Evolutionary conservation across 768 basidiomycete species (phyloP), one percentile per base, ranked within the genome.

Genomic region (Paxillus ammoniavirescens): DNA sequence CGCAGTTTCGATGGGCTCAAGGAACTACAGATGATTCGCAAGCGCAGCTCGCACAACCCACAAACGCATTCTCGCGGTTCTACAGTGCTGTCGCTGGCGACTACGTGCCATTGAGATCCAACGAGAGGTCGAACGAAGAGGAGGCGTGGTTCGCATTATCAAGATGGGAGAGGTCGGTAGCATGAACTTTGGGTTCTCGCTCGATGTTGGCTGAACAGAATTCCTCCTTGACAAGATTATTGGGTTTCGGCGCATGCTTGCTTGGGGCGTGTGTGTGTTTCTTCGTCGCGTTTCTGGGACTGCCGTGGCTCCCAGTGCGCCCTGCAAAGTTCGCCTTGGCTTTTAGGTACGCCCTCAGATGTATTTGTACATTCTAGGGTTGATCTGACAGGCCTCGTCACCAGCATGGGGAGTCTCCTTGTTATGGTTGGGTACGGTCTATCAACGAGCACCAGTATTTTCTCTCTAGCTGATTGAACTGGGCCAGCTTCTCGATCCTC

Each of bases 261-360:
- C 72, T 91, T 21, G 97, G 97, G 6, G 96, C 94, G 1, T 85
- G 84, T 15, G 91, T 93, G 3, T 99, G 97, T 74, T 97, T 98
- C 77, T 84, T 89, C 60, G 86, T 97, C 38, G 83, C 92, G 14
- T 98, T 97, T 73, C 67, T 95, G 49, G 91, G 90, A 2, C 76
- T 88, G 18, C 82, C 86, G 2, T 65, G 85, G 61, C 73, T 89
- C 40, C 82, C 82, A 0, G 48, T 89, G 35, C 89, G 90, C 49
- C 93, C 93, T 14, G 77, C 89, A 15, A 97, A 98, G 73, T 98
- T 97, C 67, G 95, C 93, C 0, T 75, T 95, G 40, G 82, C 92
- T 1, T 92, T 95, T 71, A 93, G 90, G 81, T 86, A 63, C 41
- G 58, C 33, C 30, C 8, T 6, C 13, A 35, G 26, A 12, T 13